Base-by-base conservation (phyloP, 345 rosid species). In the Populus ilicifolia region DNA sequence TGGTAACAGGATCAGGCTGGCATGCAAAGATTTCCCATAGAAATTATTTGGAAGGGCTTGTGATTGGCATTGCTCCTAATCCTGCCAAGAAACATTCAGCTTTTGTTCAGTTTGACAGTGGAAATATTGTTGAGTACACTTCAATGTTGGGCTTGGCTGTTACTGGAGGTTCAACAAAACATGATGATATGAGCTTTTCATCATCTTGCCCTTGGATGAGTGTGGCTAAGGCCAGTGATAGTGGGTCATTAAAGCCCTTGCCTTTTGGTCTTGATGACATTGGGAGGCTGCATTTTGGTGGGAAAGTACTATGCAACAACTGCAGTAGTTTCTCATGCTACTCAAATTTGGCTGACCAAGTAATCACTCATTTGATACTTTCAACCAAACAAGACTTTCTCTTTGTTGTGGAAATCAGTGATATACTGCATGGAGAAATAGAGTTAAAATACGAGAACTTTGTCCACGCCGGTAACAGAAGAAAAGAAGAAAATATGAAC, bases 341-440 rank as follows among this genome's bases (percentile, higher is more conserved):
- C 85, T 93, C 98, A 44, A 94, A 89, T 83, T 73, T 88, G 50
- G 87, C 84, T n/a, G 87, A 92, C 81, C 89, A 85, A 78, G 88
- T 84, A 72, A 87, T 84, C 73, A 89, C 97, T 41, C 98, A 96
- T 89, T 82, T 96, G 85, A 86, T 91, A 78, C 87, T 93, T 82
- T 83, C 92, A 82, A 91, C 96, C 68, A 93, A 90, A 83, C 99
- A 96, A 66, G 93, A 96, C 86, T 83, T 89, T 75, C 98, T 93
- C 74, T 91, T 88, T 86, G 79, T 92, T 78, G 87, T 92, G 75
- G 98, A 92, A 79, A 86, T 92, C 25, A 64, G 76, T 67, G 97
- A 95, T 80, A 82, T 90, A 80, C 78, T 89, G 78, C 80, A 81
- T 75, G 93, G 88, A 74, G 91, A 91, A 79, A 62, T 74, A 72